A percentile compares a stretch with the other conserved stretches of the same genome.
phyloP scores from a whole-genome alignment of 129 eudicot species.

The Flaveria ramosissima region DNA sequence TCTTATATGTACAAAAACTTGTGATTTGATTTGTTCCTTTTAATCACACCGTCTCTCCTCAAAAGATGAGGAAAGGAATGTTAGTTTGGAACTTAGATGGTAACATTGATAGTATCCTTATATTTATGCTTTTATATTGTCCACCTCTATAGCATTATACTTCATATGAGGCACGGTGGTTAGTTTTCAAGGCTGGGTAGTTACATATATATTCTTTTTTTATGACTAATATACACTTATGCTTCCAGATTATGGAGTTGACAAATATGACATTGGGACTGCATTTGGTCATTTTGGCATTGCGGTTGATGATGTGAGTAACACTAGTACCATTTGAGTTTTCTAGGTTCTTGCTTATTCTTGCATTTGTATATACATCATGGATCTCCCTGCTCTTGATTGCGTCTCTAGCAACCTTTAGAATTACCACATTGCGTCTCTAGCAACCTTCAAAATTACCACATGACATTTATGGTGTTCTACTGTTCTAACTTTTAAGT shows the following conservation, averaged over 20 bases:
- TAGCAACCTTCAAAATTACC: conserved; percentile 2
- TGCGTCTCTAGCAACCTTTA: too few species aligned
- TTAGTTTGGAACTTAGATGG: conserved; percentile 9
- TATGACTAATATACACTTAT: conserved; percentile 25
- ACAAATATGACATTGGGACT: conserved; percentile 82
- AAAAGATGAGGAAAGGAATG: conserved; percentile 10
- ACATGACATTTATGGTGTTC: background rate
- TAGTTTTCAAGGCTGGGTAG: conserved; percentile 1
- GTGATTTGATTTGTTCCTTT: background rate
- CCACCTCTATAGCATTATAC: conserved; percentile 6
- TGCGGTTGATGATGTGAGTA: conserved; percentile 89
- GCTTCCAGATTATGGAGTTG: conserved; percentile 85
- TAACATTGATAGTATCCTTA: conserved; percentile 12
- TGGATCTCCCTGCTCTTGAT: conserved; percentile 10
- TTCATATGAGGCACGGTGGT: conserved; percentile 19
- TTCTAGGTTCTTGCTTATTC: conserved; percentile 5
- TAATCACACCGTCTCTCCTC: background rate
- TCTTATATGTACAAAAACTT: background rate
- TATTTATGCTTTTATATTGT: background rate
- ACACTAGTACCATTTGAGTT: conserved; percentile 2
- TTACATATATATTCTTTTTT: background rate
- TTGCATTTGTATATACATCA: background rate
- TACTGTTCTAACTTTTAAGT: background rate
- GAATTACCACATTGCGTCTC: too few species aligned
- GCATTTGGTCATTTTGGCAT: conserved; percentile 94